Conservation (phyloP, 257 asterid species). For the Asclepias syriaca region DNA sequence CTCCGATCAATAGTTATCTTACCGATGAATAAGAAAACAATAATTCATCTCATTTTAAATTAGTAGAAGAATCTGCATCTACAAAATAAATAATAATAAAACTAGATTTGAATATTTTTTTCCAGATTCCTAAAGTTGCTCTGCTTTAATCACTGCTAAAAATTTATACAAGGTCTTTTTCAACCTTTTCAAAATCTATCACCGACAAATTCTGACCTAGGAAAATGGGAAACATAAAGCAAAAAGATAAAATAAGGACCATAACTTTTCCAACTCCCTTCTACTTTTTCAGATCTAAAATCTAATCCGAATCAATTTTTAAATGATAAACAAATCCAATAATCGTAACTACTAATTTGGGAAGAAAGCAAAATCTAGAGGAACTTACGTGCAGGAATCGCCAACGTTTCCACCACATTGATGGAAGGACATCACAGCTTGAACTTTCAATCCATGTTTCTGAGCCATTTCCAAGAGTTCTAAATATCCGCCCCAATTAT, state of each 20-base stretch:
- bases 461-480: conserved; percentile 92
- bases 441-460: conserved; percentile 87
- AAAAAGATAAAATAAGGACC: no score
- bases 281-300: conserved; percentile 7
- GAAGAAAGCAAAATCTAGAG: neutral
- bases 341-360: neutral
- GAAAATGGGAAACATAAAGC: neutral
- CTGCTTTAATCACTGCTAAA: neutral
- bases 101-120: neutral
- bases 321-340: neutral
- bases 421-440: conserved; percentile 98
- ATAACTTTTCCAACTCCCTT: conserved; percentile 8
- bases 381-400: conserved; percentile 82
- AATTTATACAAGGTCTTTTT: neutral
- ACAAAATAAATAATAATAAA: neutral
- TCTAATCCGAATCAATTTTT: conserved; percentile 13
- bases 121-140: neutral
- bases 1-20: no score
- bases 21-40: no score
- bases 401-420: conserved; percentile 99
- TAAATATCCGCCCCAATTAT: conserved; percentile 83
- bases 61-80: neutral
- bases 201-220: conserved; percentile 1
- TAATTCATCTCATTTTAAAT: neutral
- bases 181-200: neutral